Evolutionary conservation across 2,329 filamentous ascomycete species (phyloP), one percentile per base, ranked within the genome.

Genomic region (Zarea fungicola): DNA sequence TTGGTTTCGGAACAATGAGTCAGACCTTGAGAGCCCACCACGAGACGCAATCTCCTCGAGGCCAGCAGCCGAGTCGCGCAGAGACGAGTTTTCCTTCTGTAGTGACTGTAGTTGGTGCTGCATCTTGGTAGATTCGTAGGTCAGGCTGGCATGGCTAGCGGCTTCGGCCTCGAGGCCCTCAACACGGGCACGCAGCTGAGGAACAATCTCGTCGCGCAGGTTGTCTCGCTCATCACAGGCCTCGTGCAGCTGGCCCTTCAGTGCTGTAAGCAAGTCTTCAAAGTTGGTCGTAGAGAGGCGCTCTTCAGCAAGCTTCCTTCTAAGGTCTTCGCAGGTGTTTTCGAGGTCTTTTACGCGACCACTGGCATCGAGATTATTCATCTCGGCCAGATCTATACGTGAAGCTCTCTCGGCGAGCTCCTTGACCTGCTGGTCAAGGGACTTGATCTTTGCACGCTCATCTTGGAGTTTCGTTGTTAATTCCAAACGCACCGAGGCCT

Each of bases 141-240:
- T 80, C 48, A 90, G 75, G 56, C 81, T 85, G 55, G 88, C 82
- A 36, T 83, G 80, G 49, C 90, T 84, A 5, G 83, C 73, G 14
- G 85, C 83, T 64, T 92, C 84, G 0, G 78, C 70, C 65, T 95
- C 89, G 8, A 95, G 76, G 1, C 87, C 87, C 60, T 92, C 87
- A 2, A 95, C 78, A 34, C 84, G 83, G 40, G 87, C 80, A 55
- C 80, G 80, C 45, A 96, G 72, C 59, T 89, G 81, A 16, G 91
- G 89, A 2, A 96, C 82, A 34, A 95, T 76, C 65, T 95, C 89
- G 54, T 97, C 91, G 23, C 89, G 84, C 14, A 97, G 78, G 58
- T 95, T 92, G 66, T 99, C 93, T 45, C 90, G 83, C 68, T 99
- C 91, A 57, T 93, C 91, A 52, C 87, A 81, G 46, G 90, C 81